Evolutionary conservation across 495 filamentous ascomycete genomes (phyloP), one percentile per base, ranked within the genome.

Genomic region (Gamarada debralockiae): DNA sequence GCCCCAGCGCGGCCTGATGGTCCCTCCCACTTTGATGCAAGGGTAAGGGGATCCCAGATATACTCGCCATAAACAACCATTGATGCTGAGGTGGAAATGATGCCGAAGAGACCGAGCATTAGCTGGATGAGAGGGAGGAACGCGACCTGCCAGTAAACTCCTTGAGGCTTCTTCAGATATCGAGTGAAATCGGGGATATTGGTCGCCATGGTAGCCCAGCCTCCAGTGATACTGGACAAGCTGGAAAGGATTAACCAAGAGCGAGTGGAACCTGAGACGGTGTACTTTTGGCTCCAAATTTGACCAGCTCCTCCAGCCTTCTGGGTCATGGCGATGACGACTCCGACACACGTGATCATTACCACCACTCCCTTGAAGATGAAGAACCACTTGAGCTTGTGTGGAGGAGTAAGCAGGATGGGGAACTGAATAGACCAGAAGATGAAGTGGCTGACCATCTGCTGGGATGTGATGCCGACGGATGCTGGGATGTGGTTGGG

Each of bases 111-210:
- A 24, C 72, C 72, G 39, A 77, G 65, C 51, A 73, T 66, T 23
- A 78, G 77, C 59, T 77, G 75, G 56, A 83, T 74, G 46, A 81
- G 68, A 25, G 79, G 76, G 10, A 84, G 72, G 55, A 79, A 73
- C 40, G 71, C 65, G 7, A 79, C 72, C 57, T 84, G 78, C 49
- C 74, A 72, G 65, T 78, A 76, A 33, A 80, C 74, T 23, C 74
- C 76, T 37, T 74, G 70, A 33, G 73, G 66, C 13, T 64, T 69
- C 54, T 72, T 73, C 27, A 79, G 73, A 60, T 81, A 82, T 1
- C 80, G 71, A 18, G 76, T 77, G 66, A 84, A 84, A 64, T 85
- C 81, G 14, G 77, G 75, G 49, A 78, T 78, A 58, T 77, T 76
- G 23, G 70, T 52, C 66, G 65, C 48, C 74, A 67, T 37, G 42